Percentiles rank a stretch among this genome's conserved stretches.
Conservation (phyloP, 192 early-diverging fungal genomes). For the Allomyces macrogynus region DNA sequence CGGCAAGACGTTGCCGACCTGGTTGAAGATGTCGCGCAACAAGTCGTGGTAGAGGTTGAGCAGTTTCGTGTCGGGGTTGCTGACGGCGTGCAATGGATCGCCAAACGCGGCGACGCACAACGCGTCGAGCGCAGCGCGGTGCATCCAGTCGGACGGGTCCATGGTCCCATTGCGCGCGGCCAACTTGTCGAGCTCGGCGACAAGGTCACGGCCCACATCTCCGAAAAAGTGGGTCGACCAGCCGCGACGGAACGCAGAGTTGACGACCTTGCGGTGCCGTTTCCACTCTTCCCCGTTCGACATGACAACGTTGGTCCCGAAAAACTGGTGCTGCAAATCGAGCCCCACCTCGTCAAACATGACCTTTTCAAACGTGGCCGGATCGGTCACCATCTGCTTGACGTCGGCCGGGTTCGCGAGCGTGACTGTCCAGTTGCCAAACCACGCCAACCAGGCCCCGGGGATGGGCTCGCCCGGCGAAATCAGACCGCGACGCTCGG, state of each 20-base stretch:
- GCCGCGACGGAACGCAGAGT: constrained; percentile 21
- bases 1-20: neutral
- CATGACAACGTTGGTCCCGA: constrained; percentile 10
- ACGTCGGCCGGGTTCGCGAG: constrained; percentile 4
- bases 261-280: constrained; percentile 21
- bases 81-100: neutral
- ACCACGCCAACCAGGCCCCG: neutral
- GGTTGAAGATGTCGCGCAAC: neutral
- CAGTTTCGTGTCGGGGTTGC: neutral
- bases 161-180: neutral
- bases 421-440: neutral
- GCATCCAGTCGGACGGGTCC: neutral
- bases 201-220: constrained; percentile 7
- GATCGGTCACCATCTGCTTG: constrained; percentile 4
- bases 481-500: no score
- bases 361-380: neutral
- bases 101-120: neutral
- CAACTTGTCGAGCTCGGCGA: constrained; percentile 11
- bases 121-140: neutral
- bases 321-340: neutral
- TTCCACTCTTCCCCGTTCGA: constrained; percentile 20
- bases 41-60: neutral
- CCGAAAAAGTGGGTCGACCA: constrained; percentile 13
- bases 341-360: neutral
- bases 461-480: no score